phyloP scores from a whole-genome alignment of 257 asterid species.

The Coffea canephora region DNA sequence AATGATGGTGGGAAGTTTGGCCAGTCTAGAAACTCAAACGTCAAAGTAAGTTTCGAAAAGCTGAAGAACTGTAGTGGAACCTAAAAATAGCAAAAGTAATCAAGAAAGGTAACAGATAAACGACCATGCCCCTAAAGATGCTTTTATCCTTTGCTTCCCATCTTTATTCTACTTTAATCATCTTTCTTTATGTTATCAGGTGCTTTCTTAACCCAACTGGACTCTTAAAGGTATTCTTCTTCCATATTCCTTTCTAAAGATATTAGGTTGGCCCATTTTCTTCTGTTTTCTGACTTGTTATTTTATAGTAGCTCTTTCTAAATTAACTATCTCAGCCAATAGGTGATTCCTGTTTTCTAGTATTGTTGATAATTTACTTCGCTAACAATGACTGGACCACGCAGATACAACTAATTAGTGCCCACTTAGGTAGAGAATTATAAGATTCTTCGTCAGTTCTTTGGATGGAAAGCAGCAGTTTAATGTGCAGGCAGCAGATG shows the following conservation, averaged over 20 bases:
- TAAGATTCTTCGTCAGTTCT: too few species aligned
- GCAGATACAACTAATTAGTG: too few species aligned
- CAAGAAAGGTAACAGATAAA: constrained; percentile 31
- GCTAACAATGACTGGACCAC: too few species aligned
- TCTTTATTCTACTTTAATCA: constrained; percentile 34
- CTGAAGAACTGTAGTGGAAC: constrained; percentile 16
- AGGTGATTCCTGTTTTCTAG: not conserved
- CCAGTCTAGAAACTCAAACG: not conserved
- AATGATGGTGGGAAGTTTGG: not conserved
- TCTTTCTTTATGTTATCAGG: constrained; percentile 16
- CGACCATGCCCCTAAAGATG: constrained; percentile 27
- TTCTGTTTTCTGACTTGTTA: not conserved
- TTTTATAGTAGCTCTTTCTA: not conserved
- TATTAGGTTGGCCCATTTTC: not conserved
- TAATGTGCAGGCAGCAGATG: not conserved
- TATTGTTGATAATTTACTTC: too few species aligned
- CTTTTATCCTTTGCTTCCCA: constrained; percentile 48
- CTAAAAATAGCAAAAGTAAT: constrained; percentile 23
- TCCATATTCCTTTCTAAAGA: not conserved
- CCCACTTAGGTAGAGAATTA: too few species aligned
- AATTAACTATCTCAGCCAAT: not conserved
- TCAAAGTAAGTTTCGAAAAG: constrained; percentile 5
- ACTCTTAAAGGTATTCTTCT: not conserved
- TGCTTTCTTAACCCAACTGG: not conserved
- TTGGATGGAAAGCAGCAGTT: not conserved